These are phyloP conservation scores for Lachnellula cervina DNA, from an alignment of 2,329 filamentous ascomycete genomes.

Conservation along the genomic window DNA sequence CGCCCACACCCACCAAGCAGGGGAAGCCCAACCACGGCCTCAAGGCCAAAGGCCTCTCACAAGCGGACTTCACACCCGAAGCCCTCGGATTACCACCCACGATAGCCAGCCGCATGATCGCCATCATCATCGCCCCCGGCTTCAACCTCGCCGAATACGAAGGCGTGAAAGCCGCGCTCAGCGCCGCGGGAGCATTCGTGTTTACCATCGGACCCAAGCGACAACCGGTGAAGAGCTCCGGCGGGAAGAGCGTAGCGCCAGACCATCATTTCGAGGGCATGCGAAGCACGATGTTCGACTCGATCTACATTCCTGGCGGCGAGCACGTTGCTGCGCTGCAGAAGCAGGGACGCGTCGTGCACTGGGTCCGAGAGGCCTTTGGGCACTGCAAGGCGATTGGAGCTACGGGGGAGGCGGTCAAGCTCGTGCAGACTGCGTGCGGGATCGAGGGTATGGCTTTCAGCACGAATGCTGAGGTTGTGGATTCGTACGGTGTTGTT, in stretches of 20 bases:
- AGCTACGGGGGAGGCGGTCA: conserved; percentile 66
- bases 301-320: conserved; percentile 72
- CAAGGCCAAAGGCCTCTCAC: conserved; percentile 62
- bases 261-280: conserved; percentile 78
- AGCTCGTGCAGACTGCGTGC: conserved; percentile 50
- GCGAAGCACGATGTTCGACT: conserved; percentile 77
- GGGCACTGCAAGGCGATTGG: conserved; percentile 77
- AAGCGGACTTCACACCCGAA: conserved; percentile 60
- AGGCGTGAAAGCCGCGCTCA: conserved; percentile 59
- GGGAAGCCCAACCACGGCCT: conserved; percentile 58
- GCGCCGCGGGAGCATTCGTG: conserved; percentile 58
- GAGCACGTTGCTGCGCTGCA: conserved; percentile 56
- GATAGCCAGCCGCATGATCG: conserved; percentile 66
- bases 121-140: conserved; percentile 72
- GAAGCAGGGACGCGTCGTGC: conserved; percentile 66
- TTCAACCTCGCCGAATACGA: conserved; percentile 64
- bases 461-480: conserved; percentile 40
- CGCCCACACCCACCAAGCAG: conserved; percentile 49
- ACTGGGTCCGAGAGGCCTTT: conserved; percentile 77
- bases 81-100: conserved; percentile 46
- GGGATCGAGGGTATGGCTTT: conserved; percentile 44
- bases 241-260: conserved; percentile 45
- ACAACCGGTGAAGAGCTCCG: conserved; percentile 49
- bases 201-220: conserved; percentile 69
- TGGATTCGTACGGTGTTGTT: conserved; percentile 73